Conservation (phyloP, 75 land plant genomes). For the Chamaecyparis obtusa region DNA sequence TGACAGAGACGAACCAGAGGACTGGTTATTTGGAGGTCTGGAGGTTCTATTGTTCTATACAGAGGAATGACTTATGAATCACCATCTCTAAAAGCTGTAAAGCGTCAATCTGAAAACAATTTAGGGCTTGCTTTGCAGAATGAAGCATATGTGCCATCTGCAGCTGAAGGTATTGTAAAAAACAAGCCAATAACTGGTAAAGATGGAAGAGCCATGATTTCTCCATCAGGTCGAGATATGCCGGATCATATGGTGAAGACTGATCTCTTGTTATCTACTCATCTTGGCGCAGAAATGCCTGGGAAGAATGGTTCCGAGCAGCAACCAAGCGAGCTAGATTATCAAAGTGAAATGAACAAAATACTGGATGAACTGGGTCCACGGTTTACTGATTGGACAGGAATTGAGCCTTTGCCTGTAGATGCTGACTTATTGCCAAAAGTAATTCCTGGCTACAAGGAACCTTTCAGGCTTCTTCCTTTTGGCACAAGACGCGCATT, state of each 20-base stretch:
- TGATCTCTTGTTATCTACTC: not conserved
- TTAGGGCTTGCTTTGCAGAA: not conserved
- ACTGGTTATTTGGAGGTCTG: conserved; percentile 91
- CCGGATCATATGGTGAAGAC: not conserved
- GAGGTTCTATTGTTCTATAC: conserved; percentile 71
- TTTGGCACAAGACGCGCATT: conserved; percentile 65
- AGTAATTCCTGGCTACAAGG: conserved; percentile 57
- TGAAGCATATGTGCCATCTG: not conserved
- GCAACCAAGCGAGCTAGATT: conserved; percentile 24
- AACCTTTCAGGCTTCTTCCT: conserved; percentile 92
- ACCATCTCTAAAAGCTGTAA: conserved; percentile 25
- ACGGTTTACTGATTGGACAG: conserved; percentile 86
- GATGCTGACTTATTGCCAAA: conserved; percentile 92
- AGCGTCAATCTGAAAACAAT: conserved; percentile 13
- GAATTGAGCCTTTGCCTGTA: conserved; percentile 77
- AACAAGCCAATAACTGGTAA: not conserved
- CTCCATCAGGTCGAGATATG: not conserved
- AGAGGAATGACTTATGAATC: conserved; percentile 71
- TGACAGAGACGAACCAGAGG: conserved; percentile 88
- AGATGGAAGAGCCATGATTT: not conserved
- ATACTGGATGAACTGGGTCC: conserved; percentile 85
- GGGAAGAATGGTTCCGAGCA: conserved; percentile 15
- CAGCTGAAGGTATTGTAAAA: not conserved
- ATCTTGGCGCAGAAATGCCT: not conserved
- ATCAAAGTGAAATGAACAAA: conserved; percentile 64